phyloP scores from a whole-genome alignment of 2,329 filamentous ascomycete genomes.

The Aspergillus oerlinghausenensis region DNA sequence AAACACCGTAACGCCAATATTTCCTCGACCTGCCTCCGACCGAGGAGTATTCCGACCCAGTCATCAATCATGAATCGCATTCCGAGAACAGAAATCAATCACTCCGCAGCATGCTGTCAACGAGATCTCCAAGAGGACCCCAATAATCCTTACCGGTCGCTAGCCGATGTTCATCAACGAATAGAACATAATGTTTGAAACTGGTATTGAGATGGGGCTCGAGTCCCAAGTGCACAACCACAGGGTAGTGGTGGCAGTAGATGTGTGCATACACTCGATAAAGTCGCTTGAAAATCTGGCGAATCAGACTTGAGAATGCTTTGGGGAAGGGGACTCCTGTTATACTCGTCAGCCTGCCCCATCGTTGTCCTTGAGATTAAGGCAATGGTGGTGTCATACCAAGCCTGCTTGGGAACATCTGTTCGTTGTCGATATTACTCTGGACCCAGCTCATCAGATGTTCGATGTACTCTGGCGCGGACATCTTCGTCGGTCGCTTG shows the following conservation, averaged over 20 bases:
- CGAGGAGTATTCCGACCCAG: conserved; percentile 2
- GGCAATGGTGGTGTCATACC: conserved; percentile 45
- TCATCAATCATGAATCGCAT: neutral
- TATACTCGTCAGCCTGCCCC: neutral
- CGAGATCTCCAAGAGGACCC: conserved; percentile 89
- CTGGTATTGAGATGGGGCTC: conserved; percentile 98
- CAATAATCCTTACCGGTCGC: conserved; percentile 95
- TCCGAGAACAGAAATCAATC: conserved; percentile 52
- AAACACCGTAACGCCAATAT: conserved; percentile 14
- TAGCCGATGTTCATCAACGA: conserved; percentile 92
- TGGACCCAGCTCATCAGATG: conserved; percentile 98
- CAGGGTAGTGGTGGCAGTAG: conserved; percentile 98
- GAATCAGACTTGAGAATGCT: conserved; percentile 79
- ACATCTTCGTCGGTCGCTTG: conserved; percentile 96
- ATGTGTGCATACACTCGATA: conserved; percentile 99
- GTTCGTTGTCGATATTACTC: conserved; percentile 89
- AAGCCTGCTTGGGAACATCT: conserved; percentile 89
- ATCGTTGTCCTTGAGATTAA: neutral
- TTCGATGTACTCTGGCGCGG: conserved; percentile 94
- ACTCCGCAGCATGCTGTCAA: conserved; percentile 95
- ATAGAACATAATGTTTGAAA: conserved; percentile 99
- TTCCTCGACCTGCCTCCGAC: conserved; percentile 1
- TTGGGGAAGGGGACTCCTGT: conserved; percentile 89
- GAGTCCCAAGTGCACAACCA: conserved; percentile 88
- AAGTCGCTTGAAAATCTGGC: conserved; percentile 97